Base-by-base conservation (phyloP, 2,329 filamentous ascomycete genomes). In the Colletotrichum tofieldiae region DNA sequence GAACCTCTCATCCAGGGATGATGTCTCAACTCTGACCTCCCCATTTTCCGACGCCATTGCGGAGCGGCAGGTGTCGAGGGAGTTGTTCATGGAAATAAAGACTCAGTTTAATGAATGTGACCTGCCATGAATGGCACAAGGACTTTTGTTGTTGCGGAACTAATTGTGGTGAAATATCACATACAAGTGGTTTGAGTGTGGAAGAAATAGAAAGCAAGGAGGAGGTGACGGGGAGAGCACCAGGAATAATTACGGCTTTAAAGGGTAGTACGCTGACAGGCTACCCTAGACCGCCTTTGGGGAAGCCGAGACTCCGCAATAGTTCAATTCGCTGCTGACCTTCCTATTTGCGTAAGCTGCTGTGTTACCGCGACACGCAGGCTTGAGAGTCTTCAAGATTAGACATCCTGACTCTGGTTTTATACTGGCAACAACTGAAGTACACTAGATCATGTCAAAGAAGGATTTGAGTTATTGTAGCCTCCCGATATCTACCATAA, bases 281-380 rank as follows among this genome's bases (percentile, higher is more conserved):
- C 45, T 8, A 20, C n/a, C 23, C 23, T 23, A 11, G n/a, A 23
- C 45, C 45, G 20, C 45, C 45, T n/a, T 49, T 12, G n/a, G 2
- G 11, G 9, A 23, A 23, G 45, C 23, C 20, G 11, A 7, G 8
- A n/a, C 20, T 23, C n/a, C 9, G 23, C n/a, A 9, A 20, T 5
- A 5, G n/a, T 49, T n/a, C 16, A 2, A 49, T 14, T 49, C 45
- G 14, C 45, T 23, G 3, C 20, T 5, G 43, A 23, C n/a, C n/a
- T 49, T 49, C 45, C 45, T 49, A 49, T 49, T 23, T n/a, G 45
- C 45, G 45, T 49, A 49, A 49, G 20, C 45, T 49, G n/a, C n/a
- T 6, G 45, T 49, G 45, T 20, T 49, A 49, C 23, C 45, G n/a
- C 20, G n/a, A 23, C n/a, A 23, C 23, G 45, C 45, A 49, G n/a